phyloP scores from a whole-genome alignment of 2,329 filamentous ascomycete species.

The Fusarium nurragi region DNA sequence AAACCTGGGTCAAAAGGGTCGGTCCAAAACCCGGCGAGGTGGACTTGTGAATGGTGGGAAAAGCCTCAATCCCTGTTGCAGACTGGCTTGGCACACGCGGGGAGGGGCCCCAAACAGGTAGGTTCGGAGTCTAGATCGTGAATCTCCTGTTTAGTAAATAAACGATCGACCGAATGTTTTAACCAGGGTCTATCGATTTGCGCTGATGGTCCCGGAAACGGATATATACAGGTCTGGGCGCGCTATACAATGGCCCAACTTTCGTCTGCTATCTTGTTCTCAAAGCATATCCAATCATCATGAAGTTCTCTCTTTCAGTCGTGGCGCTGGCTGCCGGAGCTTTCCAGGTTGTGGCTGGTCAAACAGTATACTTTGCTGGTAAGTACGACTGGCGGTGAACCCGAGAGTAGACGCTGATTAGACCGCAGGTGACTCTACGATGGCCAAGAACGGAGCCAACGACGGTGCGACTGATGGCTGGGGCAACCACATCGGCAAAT shows the following conservation, averaged over 20 bases:
- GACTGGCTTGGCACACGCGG: constrained; percentile 1
- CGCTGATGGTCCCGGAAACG: neutral
- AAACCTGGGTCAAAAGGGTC: neutral
- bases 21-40: neutral
- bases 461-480: constrained; percentile 63
- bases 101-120: constrained; percentile 14
- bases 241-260: neutral
- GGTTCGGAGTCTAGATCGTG: constrained; percentile 20
- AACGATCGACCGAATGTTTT: constrained; percentile 3
- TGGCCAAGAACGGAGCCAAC: constrained; percentile 59
- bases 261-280: neutral
- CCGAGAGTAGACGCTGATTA: neutral
- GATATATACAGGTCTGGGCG: constrained; percentile 19
- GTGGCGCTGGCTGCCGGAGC: constrained; percentile 30
- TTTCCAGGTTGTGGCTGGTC: constrained; percentile 18
- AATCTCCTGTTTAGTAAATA: constrained; percentile 13
- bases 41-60: constrained; percentile 26
- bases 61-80: constrained; percentile 11
- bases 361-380: constrained; percentile 58
- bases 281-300: constrained; percentile 1
- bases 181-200: neutral
- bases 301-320: constrained; percentile 39
- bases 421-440: constrained; percentile 63
- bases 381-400: neutral
- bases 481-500: constrained; percentile 68